Base-by-base conservation (phyloP, 352 stramenopile genomes). In the Peronospora destructor region DNA sequence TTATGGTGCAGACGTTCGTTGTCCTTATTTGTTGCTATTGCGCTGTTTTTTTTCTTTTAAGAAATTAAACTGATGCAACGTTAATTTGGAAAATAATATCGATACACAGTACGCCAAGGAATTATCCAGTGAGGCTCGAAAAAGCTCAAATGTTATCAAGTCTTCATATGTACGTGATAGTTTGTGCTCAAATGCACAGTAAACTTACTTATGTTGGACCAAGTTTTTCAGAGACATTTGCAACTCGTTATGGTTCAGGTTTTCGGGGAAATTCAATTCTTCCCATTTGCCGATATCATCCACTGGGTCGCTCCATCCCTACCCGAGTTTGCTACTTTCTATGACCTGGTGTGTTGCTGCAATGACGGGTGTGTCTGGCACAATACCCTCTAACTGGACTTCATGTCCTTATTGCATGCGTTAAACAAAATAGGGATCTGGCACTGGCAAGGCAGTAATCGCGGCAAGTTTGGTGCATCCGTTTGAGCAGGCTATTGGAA, bases 251-350 rank as follows among this genome's bases (percentile, higher is more conserved):
- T 51, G 23, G 6, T 23, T 30, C 53, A 93, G 82, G 74, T 91
- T 35, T 93, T 91, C 38, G 83, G 83, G 13, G 83, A 93, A 53
- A 89, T 93, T 40, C 33, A 76, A 25, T 93, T 93, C 51, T 91
- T 93, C 42, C 79, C 79, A 13, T 93, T 93, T 51, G 83, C 76
- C 0, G 72, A 90, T 17, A 71, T 76, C 6, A 73, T 93, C 25
- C 70, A 71, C 23, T 88, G 58, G 51, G 60, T 91, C 25, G 71
- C 73, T 12, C 65, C 78, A 4, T 73, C 54, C 6, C 64, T 92
- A 10, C 78, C 76, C 0, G 72, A 86, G 38, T 70, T 87, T 45
- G 50, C 77, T 8, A 68, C 91, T 45, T 91, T 93, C 51, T 93
- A 91, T 48, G 83, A 93, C 48, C 57, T 93, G 50, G 82, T 92